Conservation (phyloP, 148 eudicot genomes). For the Pharnaceum exiguum region DNA sequence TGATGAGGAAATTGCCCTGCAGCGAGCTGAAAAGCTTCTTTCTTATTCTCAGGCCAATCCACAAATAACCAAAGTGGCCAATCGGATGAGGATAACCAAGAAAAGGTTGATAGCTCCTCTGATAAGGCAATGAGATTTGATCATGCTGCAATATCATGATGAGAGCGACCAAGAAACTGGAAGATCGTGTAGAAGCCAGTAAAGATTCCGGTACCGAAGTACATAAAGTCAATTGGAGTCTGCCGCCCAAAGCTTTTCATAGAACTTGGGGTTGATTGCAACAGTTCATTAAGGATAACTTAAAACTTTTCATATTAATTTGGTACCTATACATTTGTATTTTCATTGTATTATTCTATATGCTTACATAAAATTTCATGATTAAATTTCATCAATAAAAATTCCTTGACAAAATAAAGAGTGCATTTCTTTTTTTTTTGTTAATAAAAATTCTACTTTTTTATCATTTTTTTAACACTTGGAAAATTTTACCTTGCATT, state of each 20-base stretch:
- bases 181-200: slow-evolving; percentile 27
- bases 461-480: no score
- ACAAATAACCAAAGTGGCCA: slow-evolving; percentile 31
- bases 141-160: slow-evolving; percentile 41
- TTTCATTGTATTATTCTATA: no score
- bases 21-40: slow-evolving; percentile 55
- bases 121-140: slow-evolving; percentile 33
- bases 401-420: no score
- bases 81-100: slow-evolving; percentile 41
- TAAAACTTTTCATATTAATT: no score
- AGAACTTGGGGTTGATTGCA: no score
- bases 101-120: slow-evolving; percentile 28
- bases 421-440: no score
- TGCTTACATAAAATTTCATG: no score
- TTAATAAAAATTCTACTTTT: no score
- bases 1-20: slow-evolving; percentile 81
- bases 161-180: slow-evolving; percentile 48
- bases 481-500: no score
- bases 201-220: slow-evolving; percentile 47
- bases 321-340: no score
- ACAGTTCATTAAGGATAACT: no score
- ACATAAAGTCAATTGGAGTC: slow-evolving; percentile 53
- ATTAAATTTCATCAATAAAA: no score
- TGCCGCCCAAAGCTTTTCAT: slow-evolving; percentile 42
- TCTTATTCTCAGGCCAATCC: slow-evolving; percentile 37